A percentile compares a stretch with the other conserved stretches of the same genome.
phyloP scores from a whole-genome alignment of 108 stramenopile genomes.

The Discostella pseudostelligera region DNA sequence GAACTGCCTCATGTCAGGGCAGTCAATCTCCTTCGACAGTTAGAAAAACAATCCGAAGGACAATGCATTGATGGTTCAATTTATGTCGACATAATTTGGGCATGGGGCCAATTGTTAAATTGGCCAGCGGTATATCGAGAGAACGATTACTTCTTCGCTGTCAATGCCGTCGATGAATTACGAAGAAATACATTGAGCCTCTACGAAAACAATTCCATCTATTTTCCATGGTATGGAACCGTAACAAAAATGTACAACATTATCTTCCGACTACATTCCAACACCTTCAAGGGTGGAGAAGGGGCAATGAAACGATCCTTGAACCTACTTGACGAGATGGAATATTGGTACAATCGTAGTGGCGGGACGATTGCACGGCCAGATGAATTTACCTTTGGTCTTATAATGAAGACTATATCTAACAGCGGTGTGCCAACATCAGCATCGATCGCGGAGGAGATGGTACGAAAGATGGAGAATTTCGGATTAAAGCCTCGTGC shows the following conservation, averaged over 20 bases:
- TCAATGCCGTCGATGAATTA: slow-evolving; percentile 10
- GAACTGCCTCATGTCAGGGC: slow-evolving; percentile 39
- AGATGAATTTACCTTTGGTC: slow-evolving; percentile 30
- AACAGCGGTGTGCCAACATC: slow-evolving; percentile 25
- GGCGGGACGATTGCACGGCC: slow-evolving; percentile 27
- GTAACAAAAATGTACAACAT: slow-evolving; percentile 44
- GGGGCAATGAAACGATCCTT: slow-evolving; percentile 16
- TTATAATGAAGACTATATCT: slow-evolving; percentile 32
- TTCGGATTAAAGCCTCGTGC: slow-evolving; percentile 33
- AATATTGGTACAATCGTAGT: slow-evolving; percentile 24
- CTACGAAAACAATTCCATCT: slow-evolving; percentile 20
- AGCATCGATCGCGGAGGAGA: slow-evolving; percentile 10
- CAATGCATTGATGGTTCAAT: slow-evolving; percentile 31
- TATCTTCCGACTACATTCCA: slow-evolving; percentile 32
- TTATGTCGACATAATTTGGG: slow-evolving; percentile 34
- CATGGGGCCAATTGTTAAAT: slow-evolving; percentile 22
- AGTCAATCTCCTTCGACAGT: slow-evolving; percentile 18
- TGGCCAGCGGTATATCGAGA: slow-evolving; percentile 27
- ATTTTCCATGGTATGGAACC: slow-evolving; percentile 13
- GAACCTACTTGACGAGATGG: slow-evolving; percentile 29
- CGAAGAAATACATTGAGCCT: slow-evolving; percentile 18
- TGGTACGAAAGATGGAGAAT: slow-evolving; percentile 17
- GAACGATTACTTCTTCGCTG: slow-evolving; percentile 15
- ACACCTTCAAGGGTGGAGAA: slow-evolving; percentile 18
- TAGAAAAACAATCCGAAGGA: slow-evolving; percentile 10